Conservation (phyloP, 2,329 filamentous ascomycete genomes). For the Fonsecaea nubica region DNA sequence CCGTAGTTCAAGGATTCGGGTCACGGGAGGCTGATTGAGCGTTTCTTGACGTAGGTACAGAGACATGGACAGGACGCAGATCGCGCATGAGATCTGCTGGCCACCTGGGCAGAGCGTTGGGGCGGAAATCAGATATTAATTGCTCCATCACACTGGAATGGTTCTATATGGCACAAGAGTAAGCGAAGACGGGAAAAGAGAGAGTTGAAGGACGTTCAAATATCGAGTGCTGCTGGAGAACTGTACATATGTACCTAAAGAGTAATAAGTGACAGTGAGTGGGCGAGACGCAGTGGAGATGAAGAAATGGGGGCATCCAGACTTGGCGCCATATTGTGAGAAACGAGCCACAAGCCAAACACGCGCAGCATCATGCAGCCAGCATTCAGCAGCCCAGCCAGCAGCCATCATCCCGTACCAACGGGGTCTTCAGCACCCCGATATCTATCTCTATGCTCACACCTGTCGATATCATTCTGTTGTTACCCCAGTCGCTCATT, state of each 20-base stretch:
- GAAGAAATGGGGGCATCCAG: background rate
- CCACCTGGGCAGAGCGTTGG: background rate
- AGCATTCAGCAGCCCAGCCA: background rate
- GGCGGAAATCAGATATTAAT: background rate
- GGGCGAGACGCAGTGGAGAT: background rate
- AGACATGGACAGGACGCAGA: background rate
- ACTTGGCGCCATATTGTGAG: slow-evolving; percentile 1
- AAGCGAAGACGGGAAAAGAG: background rate
- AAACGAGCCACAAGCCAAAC: background rate
- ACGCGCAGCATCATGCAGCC: background rate
- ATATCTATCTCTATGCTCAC: background rate
- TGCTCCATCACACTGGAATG: background rate
- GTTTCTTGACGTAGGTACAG: too few relatives aligned
- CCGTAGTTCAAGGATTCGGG: too few relatives aligned
- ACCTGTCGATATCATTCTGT: background rate
- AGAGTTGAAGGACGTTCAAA: background rate
- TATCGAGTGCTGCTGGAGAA: background rate
- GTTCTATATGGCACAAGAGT: background rate
- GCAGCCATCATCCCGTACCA: background rate
- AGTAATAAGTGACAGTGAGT: background rate
- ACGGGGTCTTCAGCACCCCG: background rate
- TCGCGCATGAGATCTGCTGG: background rate
- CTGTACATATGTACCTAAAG: too few relatives aligned
- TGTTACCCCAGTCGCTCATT: background rate
- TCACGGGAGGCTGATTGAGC: too few relatives aligned